A percentile compares a stretch with the other conserved stretches of the same genome.
phyloP scores from a whole-genome alignment of 2,329 filamentous ascomycete genomes.

The Metarhizium robertsii region DNA sequence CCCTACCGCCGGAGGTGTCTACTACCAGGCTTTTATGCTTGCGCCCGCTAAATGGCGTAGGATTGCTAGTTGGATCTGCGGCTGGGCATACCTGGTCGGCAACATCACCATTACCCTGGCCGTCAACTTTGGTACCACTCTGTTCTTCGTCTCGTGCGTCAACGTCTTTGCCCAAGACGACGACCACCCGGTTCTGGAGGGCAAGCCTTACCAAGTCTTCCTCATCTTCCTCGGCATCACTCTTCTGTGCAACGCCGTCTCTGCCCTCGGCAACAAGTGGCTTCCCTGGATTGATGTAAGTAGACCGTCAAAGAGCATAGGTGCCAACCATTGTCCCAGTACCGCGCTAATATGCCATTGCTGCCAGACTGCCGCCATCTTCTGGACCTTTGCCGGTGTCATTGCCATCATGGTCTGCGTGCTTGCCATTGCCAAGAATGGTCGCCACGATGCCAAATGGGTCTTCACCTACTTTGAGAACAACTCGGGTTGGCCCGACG shows the following conservation, averaged over 20 bases:
- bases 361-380: constrained; percentile 54
- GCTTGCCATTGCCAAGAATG: constrained; percentile 59
- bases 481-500: constrained; percentile 58
- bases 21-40: constrained; percentile 73
- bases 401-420: constrained; percentile 54
- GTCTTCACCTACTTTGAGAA: constrained; percentile 62
- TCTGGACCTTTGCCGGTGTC: constrained; percentile 65
- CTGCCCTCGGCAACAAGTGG: constrained; percentile 56
- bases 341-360: neutral
- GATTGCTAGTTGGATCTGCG: constrained; percentile 60
- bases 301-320: constrained; percentile 6
- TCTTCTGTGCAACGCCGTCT: constrained; percentile 54
- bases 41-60: constrained; percentile 50
- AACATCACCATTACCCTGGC: constrained; percentile 77
- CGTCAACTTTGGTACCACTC: constrained; percentile 72
- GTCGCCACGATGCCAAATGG: constrained; percentile 51
- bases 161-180: constrained; percentile 42
- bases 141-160: constrained; percentile 48
- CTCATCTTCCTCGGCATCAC: constrained; percentile 64
- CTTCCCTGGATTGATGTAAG: constrained; percentile 62
- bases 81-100: constrained; percentile 69
- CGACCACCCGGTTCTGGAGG: constrained; percentile 34
- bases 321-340: neutral
- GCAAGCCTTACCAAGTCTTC: constrained; percentile 55
- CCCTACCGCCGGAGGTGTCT: constrained; percentile 68